Conservation (phyloP, 139 green algal species). For the Dunaliella primolecta region DNA sequence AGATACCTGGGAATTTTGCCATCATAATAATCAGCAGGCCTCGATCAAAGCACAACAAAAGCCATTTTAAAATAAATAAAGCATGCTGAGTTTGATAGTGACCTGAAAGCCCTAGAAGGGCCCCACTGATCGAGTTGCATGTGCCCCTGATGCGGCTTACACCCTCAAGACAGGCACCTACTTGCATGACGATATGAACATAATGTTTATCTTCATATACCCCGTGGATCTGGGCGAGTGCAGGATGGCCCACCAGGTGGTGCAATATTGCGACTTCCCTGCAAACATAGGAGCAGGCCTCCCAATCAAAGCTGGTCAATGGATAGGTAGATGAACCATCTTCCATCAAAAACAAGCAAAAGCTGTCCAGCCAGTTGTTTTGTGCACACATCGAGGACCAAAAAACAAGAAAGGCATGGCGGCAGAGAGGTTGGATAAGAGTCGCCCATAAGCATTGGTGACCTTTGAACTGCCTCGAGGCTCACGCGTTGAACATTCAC, state of each 20-base stretch:
- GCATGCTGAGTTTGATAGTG: no score
- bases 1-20: no score
- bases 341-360: neutral
- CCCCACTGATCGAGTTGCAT: no score
- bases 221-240: neutral
- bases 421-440: no score
- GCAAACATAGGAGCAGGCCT: constrained; percentile 71
- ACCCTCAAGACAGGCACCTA: neutral
- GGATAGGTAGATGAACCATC: neutral
- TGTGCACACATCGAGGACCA: neutral
- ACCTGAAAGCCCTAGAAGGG: no score
- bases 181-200: constrained; percentile 10
- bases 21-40: no score
- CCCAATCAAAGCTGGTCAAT: constrained; percentile 90
- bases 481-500: no score
- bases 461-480: no score
- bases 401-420: neutral
- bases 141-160: no score
- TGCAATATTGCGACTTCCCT: constrained; percentile 31
- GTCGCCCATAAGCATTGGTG: no score
- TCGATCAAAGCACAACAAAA: no score
- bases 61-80: no score
- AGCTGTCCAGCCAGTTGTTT: neutral
- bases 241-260: neutral
- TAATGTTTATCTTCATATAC: constrained; percentile 8